phyloP scores from a whole-genome alignment of 2,329 filamentous ascomycete genomes.

The Alternaria ventricosa region DNA sequence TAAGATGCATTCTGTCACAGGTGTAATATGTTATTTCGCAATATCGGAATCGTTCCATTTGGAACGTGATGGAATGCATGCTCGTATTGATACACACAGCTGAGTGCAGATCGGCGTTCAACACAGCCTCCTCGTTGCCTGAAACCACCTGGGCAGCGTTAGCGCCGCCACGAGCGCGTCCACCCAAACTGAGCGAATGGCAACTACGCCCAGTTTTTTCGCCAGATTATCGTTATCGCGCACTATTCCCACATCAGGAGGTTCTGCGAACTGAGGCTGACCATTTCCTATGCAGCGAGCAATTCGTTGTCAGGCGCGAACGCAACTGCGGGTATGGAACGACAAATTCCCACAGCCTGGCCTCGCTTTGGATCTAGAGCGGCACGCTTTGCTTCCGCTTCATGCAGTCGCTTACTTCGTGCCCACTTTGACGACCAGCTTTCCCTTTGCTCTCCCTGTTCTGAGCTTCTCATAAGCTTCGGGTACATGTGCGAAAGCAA shows the following conservation, averaged over 20 bases:
- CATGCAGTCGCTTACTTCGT: neutral
- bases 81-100: neutral
- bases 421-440: constrained; percentile 56
- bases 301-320: neutral
- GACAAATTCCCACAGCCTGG: neutral
- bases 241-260: neutral
- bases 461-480: constrained; percentile 64
- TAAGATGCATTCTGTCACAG: no score
- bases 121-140: neutral
- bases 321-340: neutral
- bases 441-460: constrained; percentile 61
- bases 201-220: neutral
- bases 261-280: neutral
- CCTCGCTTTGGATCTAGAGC: neutral
- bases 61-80: neutral
- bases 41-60: neutral
- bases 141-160: neutral
- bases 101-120: neutral
- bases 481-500: constrained; percentile 59
- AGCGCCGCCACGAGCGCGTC: neutral
- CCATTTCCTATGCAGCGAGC: neutral
- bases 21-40: neutral
- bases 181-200: neutral
- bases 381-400: neutral
- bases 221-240: neutral